Conservation (phyloP, 2,329 filamentous ascomycete genomes). For the Colletotrichum navitas region DNA sequence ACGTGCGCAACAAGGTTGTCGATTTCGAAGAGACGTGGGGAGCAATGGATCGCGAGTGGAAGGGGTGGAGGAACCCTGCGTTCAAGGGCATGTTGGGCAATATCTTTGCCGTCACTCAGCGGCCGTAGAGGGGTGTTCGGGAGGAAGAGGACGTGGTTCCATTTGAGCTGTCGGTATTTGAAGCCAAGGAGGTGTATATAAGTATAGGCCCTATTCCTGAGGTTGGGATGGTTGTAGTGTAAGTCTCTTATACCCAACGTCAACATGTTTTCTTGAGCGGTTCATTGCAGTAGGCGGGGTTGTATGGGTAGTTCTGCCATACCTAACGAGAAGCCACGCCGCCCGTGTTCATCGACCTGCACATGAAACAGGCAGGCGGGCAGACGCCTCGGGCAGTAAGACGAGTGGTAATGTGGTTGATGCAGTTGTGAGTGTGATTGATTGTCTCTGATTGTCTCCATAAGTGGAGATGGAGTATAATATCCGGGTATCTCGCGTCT, state of each 20-base stretch:
- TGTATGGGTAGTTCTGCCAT: neutral
- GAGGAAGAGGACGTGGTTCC: neutral
- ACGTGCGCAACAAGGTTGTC: constrained; percentile 62
- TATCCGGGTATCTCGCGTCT: constrained; percentile 36
- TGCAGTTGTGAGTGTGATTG: neutral
- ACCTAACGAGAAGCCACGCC: neutral
- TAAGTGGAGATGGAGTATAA: neutral
- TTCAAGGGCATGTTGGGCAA: constrained; percentile 53
- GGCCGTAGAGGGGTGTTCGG: constrained; percentile 45
- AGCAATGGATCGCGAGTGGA: constrained; percentile 58
- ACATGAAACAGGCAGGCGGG: neutral
- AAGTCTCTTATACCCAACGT: too few species aligned
- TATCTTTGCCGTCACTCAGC: constrained; percentile 56
- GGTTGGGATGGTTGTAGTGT: neutral
- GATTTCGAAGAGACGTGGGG: constrained; percentile 68
- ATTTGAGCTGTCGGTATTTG: neutral
- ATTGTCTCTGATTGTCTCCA: neutral
- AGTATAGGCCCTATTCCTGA: neutral
- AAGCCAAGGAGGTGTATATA: neutral
- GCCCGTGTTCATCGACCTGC: neutral
- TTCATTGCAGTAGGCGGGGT: neutral
- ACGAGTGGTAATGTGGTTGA: neutral
- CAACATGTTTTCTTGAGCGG: too few species aligned
- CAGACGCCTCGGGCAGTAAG: neutral
- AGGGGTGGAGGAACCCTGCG: constrained; percentile 53